Percentiles rank a stretch among this genome's conserved stretches.
Conservation (phyloP, 2,329 filamentous ascomycete genomes). For the Penicillium sp. region DNA sequence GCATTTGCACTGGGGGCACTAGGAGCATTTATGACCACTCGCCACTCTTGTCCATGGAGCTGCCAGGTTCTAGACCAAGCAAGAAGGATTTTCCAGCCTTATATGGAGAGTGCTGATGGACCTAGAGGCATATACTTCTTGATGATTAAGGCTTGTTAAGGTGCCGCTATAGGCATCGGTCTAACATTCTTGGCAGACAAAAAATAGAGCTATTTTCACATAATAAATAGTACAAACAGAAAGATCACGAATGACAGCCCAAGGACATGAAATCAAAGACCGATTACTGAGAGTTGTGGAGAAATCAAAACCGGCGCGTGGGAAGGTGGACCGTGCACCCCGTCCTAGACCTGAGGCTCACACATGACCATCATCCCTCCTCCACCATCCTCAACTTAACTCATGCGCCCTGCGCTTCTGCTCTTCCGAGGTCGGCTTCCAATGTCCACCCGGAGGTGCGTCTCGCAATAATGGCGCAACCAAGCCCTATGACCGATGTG, state of each 20-base stretch:
- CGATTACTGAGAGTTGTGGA: not conserved
- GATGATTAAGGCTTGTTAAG: not conserved
- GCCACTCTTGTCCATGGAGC: not conserved
- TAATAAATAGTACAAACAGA: not conserved
- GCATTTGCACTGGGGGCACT: not conserved
- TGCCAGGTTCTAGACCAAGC: not conserved
- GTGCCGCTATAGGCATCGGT: too few relatives aligned
- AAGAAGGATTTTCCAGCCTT: not conserved
- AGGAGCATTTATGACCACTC: not conserved
- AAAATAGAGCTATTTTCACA: too few relatives aligned
- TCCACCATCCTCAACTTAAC: slow-evolving; percentile 15
- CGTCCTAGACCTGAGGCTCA: slow-evolving; percentile 26
- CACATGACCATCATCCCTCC: slow-evolving; percentile 25
- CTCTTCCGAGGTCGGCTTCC: slow-evolving; percentile 32
- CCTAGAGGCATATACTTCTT: not conserved
- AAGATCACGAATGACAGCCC: not conserved
- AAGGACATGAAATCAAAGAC: not conserved
- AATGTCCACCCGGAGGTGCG: slow-evolving; percentile 38
- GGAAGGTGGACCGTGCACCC: slow-evolving; percentile 21
- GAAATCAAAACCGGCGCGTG: not conserved
- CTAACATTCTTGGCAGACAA: too few relatives aligned
- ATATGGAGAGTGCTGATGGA: not conserved
- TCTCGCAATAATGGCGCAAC: slow-evolving; percentile 43
- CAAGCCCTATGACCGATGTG: slow-evolving; percentile 44
- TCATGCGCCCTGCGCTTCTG: slow-evolving; percentile 20